Conservation (phyloP, 805 yeast species). For the Cyberlindnera mississippiensis region DNA sequence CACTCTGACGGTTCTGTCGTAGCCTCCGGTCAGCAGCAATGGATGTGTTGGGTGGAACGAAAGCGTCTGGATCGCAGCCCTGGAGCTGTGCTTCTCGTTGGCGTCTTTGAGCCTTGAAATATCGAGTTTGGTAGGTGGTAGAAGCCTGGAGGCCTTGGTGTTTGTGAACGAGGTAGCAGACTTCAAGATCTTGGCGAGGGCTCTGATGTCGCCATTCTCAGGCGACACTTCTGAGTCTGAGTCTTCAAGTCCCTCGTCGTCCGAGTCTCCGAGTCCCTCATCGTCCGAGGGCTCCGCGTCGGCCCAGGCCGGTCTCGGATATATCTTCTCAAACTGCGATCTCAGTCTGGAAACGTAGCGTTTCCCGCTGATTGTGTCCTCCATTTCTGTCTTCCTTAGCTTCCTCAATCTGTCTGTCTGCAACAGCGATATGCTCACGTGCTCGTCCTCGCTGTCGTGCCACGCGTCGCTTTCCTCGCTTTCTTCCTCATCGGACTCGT, state of each 20-base stretch:
- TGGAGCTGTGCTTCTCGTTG: slow-evolving; percentile 62
- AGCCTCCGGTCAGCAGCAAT: slow-evolving; percentile 84
- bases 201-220: slow-evolving; percentile 37
- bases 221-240: slow-evolving; percentile 30
- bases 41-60: slow-evolving; percentile 86
- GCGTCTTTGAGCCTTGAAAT: slow-evolving; percentile 87
- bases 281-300: slow-evolving; percentile 26
- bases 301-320: slow-evolving; percentile 89
- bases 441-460: slow-evolving; percentile 91
- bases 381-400: slow-evolving; percentile 58
- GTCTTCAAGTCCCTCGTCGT: background rate
- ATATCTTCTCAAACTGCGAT: slow-evolving; percentile 65
- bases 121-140: slow-evolving; percentile 69
- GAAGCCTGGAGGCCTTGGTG: slow-evolving; percentile 41
- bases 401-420: slow-evolving; percentile 62
- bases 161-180: slow-evolving; percentile 38
- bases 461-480: slow-evolving; percentile 54
- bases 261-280: slow-evolving; percentile 20
- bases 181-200: slow-evolving; percentile 36
- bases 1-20: slow-evolving; percentile 80
- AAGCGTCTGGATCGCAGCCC: slow-evolving; percentile 79
- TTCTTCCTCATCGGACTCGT: slow-evolving; percentile 27
- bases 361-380: slow-evolving; percentile 50
- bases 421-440: slow-evolving; percentile 53
- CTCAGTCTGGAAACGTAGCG: slow-evolving; percentile 63